These are phyloP conservation scores for Gracilaria domingensis DNA, from an alignment of 23 red algal species.

Conservation along the genomic window DNA sequence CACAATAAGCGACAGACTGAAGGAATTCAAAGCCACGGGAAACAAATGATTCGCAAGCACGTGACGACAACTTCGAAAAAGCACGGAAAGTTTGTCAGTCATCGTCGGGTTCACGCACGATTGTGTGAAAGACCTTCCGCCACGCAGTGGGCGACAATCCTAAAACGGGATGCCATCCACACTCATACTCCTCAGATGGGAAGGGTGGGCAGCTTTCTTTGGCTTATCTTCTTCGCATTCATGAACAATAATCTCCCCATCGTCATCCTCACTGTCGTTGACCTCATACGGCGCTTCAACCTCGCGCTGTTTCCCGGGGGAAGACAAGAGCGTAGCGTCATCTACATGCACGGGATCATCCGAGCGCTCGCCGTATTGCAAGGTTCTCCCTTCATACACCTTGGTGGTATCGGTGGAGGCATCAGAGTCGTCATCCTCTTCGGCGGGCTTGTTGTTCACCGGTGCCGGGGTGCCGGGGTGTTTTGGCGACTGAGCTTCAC, in stretches of 20 bases:
- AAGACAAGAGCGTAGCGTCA: neutral
- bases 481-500: constrained; percentile 29
- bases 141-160: neutral
- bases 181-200: constrained; percentile 67
- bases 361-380: constrained; percentile 6
- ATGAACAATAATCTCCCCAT: constrained; percentile 69
- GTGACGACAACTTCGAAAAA: constrained; percentile 32
- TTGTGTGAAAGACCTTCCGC: neutral
- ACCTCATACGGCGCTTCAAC: neutral
- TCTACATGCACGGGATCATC: neutral
- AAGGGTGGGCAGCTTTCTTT: constrained; percentile 55
- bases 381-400: constrained; percentile 14
- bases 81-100: constrained; percentile 38
- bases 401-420: constrained; percentile 17
- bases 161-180: constrained; percentile 74
- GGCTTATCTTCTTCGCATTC: constrained; percentile 51
- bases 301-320: neutral
- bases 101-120: neutral
- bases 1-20: neutral
- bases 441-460: constrained; percentile 5
- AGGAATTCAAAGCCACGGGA: neutral
- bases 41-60: neutral
- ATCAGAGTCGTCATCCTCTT: constrained; percentile 4
- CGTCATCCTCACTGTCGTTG: constrained; percentile 42
- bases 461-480: constrained; percentile 14